These are phyloP conservation scores for Pichia norvegensis DNA, from an alignment of 1,139 yeast genomes.

Conservation along the genomic window DNA sequence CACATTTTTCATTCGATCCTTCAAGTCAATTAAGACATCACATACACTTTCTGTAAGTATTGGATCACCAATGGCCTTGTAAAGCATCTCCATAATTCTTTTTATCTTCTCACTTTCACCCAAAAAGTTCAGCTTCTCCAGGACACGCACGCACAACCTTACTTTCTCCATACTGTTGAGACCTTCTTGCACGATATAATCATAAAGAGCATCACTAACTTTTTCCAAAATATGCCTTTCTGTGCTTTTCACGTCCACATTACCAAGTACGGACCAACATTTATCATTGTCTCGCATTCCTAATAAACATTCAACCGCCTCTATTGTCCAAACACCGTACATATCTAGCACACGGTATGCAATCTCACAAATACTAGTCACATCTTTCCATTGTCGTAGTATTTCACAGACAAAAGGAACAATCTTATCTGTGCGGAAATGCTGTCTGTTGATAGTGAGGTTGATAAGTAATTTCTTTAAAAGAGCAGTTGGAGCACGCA, in stretches of 20 bases:
- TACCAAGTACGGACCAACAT: neutral
- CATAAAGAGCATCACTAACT: neutral
- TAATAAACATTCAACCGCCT: neutral
- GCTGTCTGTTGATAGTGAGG: conserved; percentile 31
- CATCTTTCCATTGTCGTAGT: neutral
- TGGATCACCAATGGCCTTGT: neutral
- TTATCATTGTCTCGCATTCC: neutral
- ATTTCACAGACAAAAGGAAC: neutral
- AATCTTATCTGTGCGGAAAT: neutral
- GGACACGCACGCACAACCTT: neutral
- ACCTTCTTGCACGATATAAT: neutral
- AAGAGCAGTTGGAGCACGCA: conserved; percentile 32
- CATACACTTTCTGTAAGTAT: neutral
- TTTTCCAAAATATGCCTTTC: neutral
- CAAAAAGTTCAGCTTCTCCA: neutral
- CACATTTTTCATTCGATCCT: neutral
- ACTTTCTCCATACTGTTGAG: neutral
- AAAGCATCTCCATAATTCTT: conserved; percentile 2
- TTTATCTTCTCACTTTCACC: neutral
- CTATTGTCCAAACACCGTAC: neutral
- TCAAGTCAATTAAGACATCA: neutral
- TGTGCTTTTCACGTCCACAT: neutral
- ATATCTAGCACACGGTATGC: neutral
- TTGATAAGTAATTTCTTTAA: conserved; percentile 76
- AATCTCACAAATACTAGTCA: neutral